These are phyloP conservation scores for Nemania diffusa DNA, from an alignment of 2,329 filamentous ascomycete species.

Conservation along the genomic window DNA sequence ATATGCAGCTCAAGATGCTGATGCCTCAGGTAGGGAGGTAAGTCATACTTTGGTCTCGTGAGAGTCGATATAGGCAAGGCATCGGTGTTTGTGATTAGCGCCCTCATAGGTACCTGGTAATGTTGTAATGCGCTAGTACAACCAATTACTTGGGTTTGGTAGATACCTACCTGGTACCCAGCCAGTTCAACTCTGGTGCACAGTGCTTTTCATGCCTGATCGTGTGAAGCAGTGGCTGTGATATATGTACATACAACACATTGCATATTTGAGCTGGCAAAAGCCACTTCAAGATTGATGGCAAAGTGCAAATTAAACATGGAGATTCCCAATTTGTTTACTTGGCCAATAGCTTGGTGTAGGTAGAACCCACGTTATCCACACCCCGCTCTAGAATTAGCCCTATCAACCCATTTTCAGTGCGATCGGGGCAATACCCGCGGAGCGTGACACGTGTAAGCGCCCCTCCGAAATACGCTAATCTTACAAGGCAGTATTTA, in stretches of 20 bases:
- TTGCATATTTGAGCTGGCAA: not conserved
- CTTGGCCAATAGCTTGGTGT: conserved; percentile 15
- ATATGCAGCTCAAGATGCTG: not conserved
- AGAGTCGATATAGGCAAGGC: too few species aligned
- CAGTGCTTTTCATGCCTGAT: not conserved
- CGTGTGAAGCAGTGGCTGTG: not conserved
- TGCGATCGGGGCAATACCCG: conserved; percentile 6
- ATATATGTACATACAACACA: not conserved
- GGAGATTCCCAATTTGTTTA: not conserved
- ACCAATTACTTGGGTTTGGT: too few species aligned
- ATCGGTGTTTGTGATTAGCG: too few species aligned
- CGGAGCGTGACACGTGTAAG: conserved; percentile 28
- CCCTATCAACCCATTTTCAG: conserved; percentile 27
- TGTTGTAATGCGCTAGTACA: too few species aligned
- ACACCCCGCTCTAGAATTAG: conserved; percentile 21
- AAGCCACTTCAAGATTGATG: not conserved
- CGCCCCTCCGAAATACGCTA: not conserved
- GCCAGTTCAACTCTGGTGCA: not conserved
- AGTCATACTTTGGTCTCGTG: too few species aligned
- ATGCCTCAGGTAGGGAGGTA: too few species aligned
- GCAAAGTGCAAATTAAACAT: conserved; percentile 6
- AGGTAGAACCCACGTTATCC: conserved; percentile 24
- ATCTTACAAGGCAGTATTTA: not conserved
- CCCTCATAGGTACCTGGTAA: too few species aligned
- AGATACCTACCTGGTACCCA: too few species aligned